Conservation (phyloP, 164 flowering plant genomes). For the Vitis labrusca region DNA sequence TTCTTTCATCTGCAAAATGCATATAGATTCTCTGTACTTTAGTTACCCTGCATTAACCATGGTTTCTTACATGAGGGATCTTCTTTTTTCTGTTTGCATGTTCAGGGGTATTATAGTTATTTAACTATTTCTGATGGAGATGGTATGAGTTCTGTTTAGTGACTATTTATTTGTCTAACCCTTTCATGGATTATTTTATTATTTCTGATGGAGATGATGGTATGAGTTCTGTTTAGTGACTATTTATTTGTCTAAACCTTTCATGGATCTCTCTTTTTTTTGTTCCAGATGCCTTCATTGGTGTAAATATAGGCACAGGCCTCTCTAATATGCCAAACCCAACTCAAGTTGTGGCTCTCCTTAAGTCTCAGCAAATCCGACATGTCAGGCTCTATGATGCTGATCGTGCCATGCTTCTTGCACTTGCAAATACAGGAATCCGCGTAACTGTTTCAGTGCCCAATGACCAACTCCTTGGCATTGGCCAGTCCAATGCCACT, state of each 20-base stretch:
- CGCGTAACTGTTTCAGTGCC: slow-evolving; percentile 69
- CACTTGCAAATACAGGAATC: slow-evolving; percentile 80
- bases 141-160: background rate
- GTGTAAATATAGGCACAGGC: slow-evolving; percentile 81
- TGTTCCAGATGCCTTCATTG: slow-evolving; percentile 68
- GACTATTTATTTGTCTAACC: background rate
- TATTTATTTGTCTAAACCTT: background rate
- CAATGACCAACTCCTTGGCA: slow-evolving; percentile 73
- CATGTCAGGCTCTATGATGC: slow-evolving; percentile 80
- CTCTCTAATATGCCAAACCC: slow-evolving; percentile 84
- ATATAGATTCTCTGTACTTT: no score
- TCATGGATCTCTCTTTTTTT: background rate
- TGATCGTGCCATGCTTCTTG: slow-evolving; percentile 73
- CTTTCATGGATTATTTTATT: background rate
- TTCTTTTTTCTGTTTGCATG: background rate
- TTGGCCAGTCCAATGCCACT: slow-evolving; percentile 89
- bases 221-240: background rate
- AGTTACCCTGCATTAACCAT: no score
- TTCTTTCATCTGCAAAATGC: no score
- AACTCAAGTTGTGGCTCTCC: slow-evolving; percentile 83
- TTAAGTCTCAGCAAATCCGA: slow-evolving; percentile 74
- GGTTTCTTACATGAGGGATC: background rate
- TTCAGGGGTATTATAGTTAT: background rate
- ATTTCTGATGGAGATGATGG: no score
- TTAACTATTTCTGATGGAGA: background rate